Evolutionary conservation across 148 eudicot species (phyloP), one percentile per base, ranked within the genome.

Genomic region (Mesembryanthemum crystallinum): DNA sequence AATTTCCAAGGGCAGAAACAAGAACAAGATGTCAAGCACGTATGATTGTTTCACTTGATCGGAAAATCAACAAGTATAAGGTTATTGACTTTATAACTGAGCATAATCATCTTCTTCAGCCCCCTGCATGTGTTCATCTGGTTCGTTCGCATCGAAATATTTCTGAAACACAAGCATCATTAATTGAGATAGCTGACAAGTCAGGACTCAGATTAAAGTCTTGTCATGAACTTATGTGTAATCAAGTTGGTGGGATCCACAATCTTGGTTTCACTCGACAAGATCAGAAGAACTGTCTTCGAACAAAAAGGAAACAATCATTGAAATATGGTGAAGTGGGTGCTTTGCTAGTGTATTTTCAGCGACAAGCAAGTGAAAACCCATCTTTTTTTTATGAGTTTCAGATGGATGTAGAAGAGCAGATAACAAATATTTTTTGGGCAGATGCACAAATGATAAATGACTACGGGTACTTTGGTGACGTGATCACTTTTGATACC

Each of bases 381-480:
- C 79, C 81, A 32, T 77, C 80, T 27, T 78, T 84, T 68, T 77
- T 65, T 67, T 80, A 84, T 71, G 79, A 75, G 49, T 64, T 84
- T 61, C 79, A 80, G 67, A 74, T 74, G 43, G 84, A 80, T 64
- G 67, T 43, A 9, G 82, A 80, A 54, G 81, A 78, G 24, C 57
- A 76, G 69, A 76, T 85, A 27, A 75, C 83, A 23, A 82, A 79
- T 42, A 68, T 79, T 0, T 76, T 81, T 55, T 84, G 84, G 84
- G 78, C 80, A 10, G 82, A 81, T 64, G 78, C 69, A 27, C 74
- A 81, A 55, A 84, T 78, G 87, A 54, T 84, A n/a, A 76, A 61
- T 39, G 84, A 84, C 24, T 84, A 81, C 21, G 39, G 68, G 23
- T 71, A 66, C 45, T 78, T 78, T 76, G 80, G 85, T 24, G 85